phyloP scores from a whole-genome alignment of 768 basidiomycete species.

The Lyophyllum decastes region DNA sequence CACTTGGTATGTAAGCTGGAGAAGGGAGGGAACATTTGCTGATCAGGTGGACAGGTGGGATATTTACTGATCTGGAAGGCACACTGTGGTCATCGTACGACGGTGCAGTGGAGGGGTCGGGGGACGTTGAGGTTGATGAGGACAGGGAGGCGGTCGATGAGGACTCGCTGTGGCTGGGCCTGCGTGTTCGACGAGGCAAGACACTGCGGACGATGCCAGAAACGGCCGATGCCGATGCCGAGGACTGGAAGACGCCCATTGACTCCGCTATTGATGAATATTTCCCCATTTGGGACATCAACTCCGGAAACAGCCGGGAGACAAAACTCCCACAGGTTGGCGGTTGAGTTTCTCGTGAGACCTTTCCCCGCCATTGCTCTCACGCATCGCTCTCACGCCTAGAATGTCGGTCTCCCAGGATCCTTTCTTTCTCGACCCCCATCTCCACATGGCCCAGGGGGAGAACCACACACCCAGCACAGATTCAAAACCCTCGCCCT shows the following conservation, averaged over 20 bases:
- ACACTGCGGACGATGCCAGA: neutral
- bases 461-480: constrained; percentile 14
- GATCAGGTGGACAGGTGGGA: constrained; percentile 19
- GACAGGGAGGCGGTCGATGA: constrained; percentile 37
- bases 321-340: constrained; percentile 31
- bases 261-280: constrained; percentile 7
- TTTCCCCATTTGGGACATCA: constrained; percentile 19
- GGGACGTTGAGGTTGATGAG: constrained; percentile 10
- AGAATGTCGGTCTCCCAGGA: constrained; percentile 45
- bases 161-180: constrained; percentile 34
- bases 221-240: neutral
- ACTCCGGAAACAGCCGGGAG: constrained; percentile 19
- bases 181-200: constrained; percentile 28
- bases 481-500: constrained; percentile 19
- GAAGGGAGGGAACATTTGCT: constrained; percentile 20
- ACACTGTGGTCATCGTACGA: constrained; percentile 33
- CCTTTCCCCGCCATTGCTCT: constrained; percentile 37
- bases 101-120: neutral
- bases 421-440: constrained; percentile 47
- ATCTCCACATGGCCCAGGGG: constrained; percentile 41
- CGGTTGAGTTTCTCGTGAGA: constrained; percentile 35
- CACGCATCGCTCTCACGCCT: constrained; percentile 50
- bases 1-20: constrained; percentile 36
- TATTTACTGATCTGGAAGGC: constrained; percentile 11
- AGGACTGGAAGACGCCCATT: constrained; percentile 1